Percentiles rank a stretch among this genome's conserved stretches.
Evolutionary conservation across 2,329 filamentous ascomycete species (phyloP).

Genomic region (Penicillium verrucosum): DNA sequence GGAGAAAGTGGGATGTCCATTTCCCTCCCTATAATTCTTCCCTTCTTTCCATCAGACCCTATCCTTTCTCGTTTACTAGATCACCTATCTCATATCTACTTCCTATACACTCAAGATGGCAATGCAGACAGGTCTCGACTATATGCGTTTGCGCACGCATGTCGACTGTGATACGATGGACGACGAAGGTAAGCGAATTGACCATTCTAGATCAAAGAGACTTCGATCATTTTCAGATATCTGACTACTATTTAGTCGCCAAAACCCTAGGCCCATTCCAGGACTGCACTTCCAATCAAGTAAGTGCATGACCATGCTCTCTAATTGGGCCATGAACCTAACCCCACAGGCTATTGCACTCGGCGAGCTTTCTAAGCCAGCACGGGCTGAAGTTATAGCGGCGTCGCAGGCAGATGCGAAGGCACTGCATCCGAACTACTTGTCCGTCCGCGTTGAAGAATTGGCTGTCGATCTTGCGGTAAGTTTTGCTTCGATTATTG

Average conservation of each 20-base stretch:
- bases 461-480: slow-evolving; percentile 58
- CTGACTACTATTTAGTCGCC: slow-evolving; percentile 37
- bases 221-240: not conserved
- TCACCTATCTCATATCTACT: not conserved
- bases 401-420: slow-evolving; percentile 22
- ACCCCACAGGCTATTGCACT: slow-evolving; percentile 48
- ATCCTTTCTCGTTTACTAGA: not conserved
- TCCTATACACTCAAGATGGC: slow-evolving; percentile 16
- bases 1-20: slow-evolving; percentile 2
- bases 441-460: slow-evolving; percentile 43
- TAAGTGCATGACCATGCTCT: slow-evolving; percentile 16
- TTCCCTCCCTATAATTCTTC: not conserved
- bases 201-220: not conserved
- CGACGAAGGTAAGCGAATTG: slow-evolving; percentile 38
- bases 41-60: not conserved
- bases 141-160: slow-evolving; percentile 43
- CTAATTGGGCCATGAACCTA: not conserved
- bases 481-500: slow-evolving; percentile 11
- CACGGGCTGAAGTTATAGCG: slow-evolving; percentile 31
- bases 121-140: slow-evolving; percentile 36
- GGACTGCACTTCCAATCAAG: slow-evolving; percentile 57
- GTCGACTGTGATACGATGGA: slow-evolving; percentile 55
- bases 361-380: slow-evolving; percentile 45
- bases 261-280: slow-evolving; percentile 48
- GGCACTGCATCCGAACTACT: slow-evolving; percentile 41